Base-by-base conservation (phyloP, 495 filamentous ascomycete species). In the Penicillium canariense region DNA sequence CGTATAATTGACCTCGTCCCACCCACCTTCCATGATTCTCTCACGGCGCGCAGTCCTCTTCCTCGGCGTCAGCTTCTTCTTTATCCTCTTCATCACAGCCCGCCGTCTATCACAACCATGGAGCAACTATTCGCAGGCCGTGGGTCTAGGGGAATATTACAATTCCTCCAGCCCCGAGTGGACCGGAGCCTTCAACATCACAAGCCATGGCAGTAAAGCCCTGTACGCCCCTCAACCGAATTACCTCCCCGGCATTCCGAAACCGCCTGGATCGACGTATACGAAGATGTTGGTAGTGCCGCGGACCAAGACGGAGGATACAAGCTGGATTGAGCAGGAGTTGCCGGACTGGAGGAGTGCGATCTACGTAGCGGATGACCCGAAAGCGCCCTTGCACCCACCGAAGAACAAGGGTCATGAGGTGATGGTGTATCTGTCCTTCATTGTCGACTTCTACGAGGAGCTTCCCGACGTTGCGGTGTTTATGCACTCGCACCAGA, bases 371-470 rank as follows among this genome's bases (percentile, higher is more conserved):
- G 85, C 78, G 45, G 81, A 90, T 56, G 81, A 87, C 56, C 77
- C 80, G 11, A 68, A 60, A 0, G 85, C 85, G 1, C 73, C 73
- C 7, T 70, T 84, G 4, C 85, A 87, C 62, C 82, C 86, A 2
- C 86, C 84, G 0, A 78, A 80, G 56, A 88, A 88, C 59, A 90
- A 90, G 67, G 88, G 88, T 10, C 82, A 90, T 58, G 88, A 92
- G 65, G 88, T 85, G 12, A 85, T 90, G 77, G 76, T 86, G 8
- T 91, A 91, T 62, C 71, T 89, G 48, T 85, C 79, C 44, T 90
- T 85, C 59, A 79, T 90, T 56, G 81, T 88, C 63, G 85, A 90
- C 61, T 79, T 85, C 67, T 91, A 90, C 69, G 79, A 88, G 50
- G 52, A 76, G 4, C 71, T 90, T 4, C 81, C 86, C 6, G 87